Base-by-base conservation (phyloP, 176 grass and related monocot genomes). In the Oryza brachyantha region DNA sequence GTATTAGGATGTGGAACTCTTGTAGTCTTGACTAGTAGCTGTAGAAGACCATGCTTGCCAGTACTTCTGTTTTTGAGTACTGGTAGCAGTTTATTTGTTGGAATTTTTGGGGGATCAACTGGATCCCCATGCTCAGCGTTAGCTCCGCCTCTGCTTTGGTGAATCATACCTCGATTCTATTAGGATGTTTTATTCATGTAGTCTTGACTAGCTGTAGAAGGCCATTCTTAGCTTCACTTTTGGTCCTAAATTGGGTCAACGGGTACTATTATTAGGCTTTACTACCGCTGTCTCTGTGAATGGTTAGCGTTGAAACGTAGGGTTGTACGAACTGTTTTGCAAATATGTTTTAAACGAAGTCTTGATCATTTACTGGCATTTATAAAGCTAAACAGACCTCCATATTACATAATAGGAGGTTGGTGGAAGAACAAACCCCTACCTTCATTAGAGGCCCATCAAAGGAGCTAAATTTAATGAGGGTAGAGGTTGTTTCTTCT, bases 401-500 rank as follows among this genome's bases (percentile, higher is more conserved):
- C 14, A 13, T 8, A 1, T 19, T 8, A 1, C 52, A 42, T 16
- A 80, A 42, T 16, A 80, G 69, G 62, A 58, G 64, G 21, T 55
- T 63, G 76, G 68, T 54, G 40, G 62, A 54, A 69, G 76, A 75
- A 80, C 40, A 50, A 84, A 27, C 63, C 50, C 2, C 76, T 63
- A 52, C 63, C 81, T 70, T 79, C 32, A 63, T 79, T 79, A 68
- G 81, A 55, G 75, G 29, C 40, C 63, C n/a, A 5, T 88, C 21
- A 54, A 13, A 79, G 52, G 75, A 61, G 79, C 69, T 63, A 64
- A 64, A 41, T 78, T 57, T 84, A 79, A 88, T 63, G 52, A 79
- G 75, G 48, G 32, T 63, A 62, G 75, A 54, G 70, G 81, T 63
- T 88, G 63, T 81, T 75, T 84, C 81, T 75, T 62, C 24, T 41